Evolutionary conservation across 495 filamentous ascomycete species (phyloP).

Genomic region (Apiosordaria backusii): DNA sequence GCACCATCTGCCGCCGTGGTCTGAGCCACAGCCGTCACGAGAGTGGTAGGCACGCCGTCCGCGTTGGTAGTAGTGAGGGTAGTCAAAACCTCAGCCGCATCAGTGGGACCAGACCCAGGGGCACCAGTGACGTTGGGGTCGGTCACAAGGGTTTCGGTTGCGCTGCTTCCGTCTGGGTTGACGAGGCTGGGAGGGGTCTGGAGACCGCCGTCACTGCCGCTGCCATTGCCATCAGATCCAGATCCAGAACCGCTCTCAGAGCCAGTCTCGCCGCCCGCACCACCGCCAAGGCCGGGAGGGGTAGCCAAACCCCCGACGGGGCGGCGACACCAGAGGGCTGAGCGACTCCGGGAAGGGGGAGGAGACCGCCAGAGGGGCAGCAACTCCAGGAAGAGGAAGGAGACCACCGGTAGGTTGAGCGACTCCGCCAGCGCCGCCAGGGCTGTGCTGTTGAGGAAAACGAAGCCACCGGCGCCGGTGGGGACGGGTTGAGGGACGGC

Average conservation of each 20-base stretch:
- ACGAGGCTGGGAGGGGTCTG: background rate
- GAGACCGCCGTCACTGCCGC: background rate
- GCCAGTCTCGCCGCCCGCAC: background rate
- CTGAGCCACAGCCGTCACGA: conserved; percentile 3
- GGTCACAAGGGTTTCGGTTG: background rate
- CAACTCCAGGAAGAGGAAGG: conserved; percentile 4
- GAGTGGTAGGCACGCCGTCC: background rate
- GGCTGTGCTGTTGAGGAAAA: conserved; percentile 6
- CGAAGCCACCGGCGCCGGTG: background rate
- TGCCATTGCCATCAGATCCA: background rate
- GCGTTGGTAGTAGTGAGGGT: background rate
- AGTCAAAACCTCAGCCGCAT: background rate
- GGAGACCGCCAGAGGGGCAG: background rate
- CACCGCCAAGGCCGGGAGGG: background rate
- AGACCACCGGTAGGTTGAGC: conserved; percentile 1
- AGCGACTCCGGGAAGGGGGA: background rate
- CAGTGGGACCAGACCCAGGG: too few species aligned
- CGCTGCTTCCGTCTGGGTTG: background rate
- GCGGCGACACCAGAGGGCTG: background rate
- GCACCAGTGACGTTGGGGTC: background rate
- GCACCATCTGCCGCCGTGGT: background rate
- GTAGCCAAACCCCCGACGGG: background rate
- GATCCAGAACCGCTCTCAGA: background rate
- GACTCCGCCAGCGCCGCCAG: background rate
- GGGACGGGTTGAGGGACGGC: conserved; percentile 1